Base-by-base conservation (phyloP, 768 basidiomycete species). In the Leccinum arenicola region DNA sequence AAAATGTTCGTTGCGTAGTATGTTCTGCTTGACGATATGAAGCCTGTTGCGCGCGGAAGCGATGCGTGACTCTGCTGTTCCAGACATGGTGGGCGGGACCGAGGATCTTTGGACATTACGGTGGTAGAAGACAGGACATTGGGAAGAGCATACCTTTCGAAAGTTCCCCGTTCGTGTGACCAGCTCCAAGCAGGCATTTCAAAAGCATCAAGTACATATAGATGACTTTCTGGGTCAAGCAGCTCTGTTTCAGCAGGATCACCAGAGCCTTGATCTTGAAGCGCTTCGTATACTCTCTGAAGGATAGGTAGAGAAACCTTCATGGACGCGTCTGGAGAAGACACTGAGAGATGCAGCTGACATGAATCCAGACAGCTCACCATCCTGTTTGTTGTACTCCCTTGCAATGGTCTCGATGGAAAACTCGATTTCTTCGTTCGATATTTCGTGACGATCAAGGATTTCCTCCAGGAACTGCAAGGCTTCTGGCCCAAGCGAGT, bases 171-270 rank as follows among this genome's bases (percentile, higher is more conserved):
- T 67, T 95, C 91, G 31, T 80, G 76, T 15, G 95, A 93, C 86
- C 93, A 99, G 66, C 88, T 83, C 88, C 95, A 95, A 12, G 86
- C 76, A 1, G 97, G 97, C 95, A 98, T 98, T 54, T 96, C 94
- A 66, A 94, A 96, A 10, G 96, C 88, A 70, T 96, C 86, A 31
- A 98, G 78, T 63, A 98, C 78, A 66, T 86, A 84, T 29, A 98
- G 74, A 70, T 97, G 91, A 45, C 81, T 86, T 33, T 93, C 88
- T 6, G 90, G 87, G 64, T 95, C 92, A 25, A 94, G 78, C 8
- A 82, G 71, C 48, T 90, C 88, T 43, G 83, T 82, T 63, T 85
- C 84, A 38, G 75, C 68, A 38, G 73, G 74, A 45, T 66, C 67
- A 8, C 78, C 72, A 29, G 76, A 73, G 15, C 83, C 85, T 66